Percentiles rank a stretch among this genome's conserved stretches.
Conservation (phyloP, 140 eudicot species). For the Cichorium intybus region DNA sequence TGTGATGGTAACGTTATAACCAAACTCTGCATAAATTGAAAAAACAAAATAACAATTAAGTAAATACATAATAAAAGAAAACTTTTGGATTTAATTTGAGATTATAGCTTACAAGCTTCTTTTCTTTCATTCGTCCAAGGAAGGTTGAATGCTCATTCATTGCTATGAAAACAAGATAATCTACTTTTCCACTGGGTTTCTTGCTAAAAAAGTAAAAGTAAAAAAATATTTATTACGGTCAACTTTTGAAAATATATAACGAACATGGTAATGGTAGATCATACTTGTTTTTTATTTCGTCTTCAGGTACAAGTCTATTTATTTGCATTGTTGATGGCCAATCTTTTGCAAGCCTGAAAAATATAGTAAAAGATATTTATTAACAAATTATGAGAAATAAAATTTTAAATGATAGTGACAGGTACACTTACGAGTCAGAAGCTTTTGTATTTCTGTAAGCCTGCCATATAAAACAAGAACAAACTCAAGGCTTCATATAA, state of each 20-base stretch:
- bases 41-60: neutral
- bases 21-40: conserved; percentile 39
- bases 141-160: conserved; percentile 65
- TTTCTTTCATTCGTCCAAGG: conserved; percentile 64
- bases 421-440: conserved; percentile 59
- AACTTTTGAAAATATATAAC: too few species aligned
- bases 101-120: conserved; percentile 76
- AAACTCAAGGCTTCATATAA: neutral
- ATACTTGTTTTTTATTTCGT: conserved; percentile 74
- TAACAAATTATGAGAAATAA: conserved; percentile 10
- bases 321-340: conserved; percentile 79
- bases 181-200: conserved; percentile 66
- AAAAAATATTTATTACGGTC: too few species aligned
- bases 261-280: neutral
- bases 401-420: neutral
- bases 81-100: too few species aligned
- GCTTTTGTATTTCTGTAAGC: conserved; percentile 64
- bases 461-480: conserved; percentile 37
- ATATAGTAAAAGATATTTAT: neutral
- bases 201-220: conserved; percentile 26
- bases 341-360: conserved; percentile 67
- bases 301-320: conserved; percentile 63
- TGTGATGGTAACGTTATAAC: conserved; percentile 71
- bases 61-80: neutral
- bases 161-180: conserved; percentile 64